A percentile compares a stretch with the other conserved stretches of the same genome.
phyloP scores from a whole-genome alignment of 352 stramenopile genomes.

The Phytophthora vignae region DNA sequence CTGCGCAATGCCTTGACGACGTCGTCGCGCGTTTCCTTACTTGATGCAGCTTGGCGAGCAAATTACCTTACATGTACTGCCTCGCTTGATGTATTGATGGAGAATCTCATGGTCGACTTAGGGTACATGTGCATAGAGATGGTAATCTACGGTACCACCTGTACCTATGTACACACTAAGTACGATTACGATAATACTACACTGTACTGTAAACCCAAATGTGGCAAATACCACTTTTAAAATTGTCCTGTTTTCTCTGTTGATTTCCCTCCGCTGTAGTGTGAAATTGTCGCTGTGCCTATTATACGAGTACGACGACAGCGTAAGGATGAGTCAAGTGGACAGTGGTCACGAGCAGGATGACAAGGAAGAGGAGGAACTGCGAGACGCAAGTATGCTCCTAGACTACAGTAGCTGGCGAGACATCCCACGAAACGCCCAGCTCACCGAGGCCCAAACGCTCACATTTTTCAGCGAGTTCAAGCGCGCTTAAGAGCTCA shows the following conservation, averaged over 20 bases:
- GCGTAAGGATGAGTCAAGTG: neutral
- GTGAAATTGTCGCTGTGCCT: no score
- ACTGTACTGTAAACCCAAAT: no score
- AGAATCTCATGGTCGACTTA: slow-evolving; percentile 22
- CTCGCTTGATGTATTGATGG: slow-evolving; percentile 7
- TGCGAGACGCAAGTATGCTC: slow-evolving; percentile 1
- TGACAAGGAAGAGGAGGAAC: neutral
- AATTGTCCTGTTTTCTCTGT: no score
- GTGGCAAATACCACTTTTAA: no score
- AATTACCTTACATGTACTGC: neutral
- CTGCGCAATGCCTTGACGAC: neutral
- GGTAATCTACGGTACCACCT: slow-evolving; percentile 7
- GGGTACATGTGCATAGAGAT: slow-evolving; percentile 16
- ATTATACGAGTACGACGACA: neutral
- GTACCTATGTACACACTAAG: neutral
- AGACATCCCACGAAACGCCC: slow-evolving; percentile 6
- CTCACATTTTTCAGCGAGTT: neutral
- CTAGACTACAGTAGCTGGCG: neutral
- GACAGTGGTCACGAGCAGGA: neutral
- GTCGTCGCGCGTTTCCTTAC: neutral
- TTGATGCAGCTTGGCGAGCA: neutral
- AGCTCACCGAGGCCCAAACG: slow-evolving; percentile 9
- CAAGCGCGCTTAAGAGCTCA: neutral
- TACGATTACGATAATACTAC: no score
- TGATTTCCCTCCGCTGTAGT: no score